Percentiles rank a stretch among this genome's conserved stretches.
These are phyloP conservation scores for Penicillium sp. DNA, from an alignment of 2,329 filamentous ascomycete species.

Conservation along the genomic window DNA sequence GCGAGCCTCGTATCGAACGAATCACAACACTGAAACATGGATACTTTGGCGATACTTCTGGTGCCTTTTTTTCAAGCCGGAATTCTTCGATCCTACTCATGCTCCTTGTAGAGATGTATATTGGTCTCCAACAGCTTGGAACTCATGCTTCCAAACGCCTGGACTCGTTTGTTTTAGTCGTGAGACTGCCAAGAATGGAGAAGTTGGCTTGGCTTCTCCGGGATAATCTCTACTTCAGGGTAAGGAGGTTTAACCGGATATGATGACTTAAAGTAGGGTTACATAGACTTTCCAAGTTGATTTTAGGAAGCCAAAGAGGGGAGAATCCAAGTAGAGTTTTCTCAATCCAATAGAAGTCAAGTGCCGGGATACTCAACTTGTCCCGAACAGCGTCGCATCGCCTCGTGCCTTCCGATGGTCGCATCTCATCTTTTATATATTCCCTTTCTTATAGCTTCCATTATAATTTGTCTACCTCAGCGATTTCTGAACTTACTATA, in stretches of 20 bases:
- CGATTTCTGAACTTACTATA: background rate
- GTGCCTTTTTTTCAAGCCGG: slow-evolving; percentile 5
- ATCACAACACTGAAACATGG: slow-evolving; percentile 6
- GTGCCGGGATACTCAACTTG: slow-evolving; percentile 8
- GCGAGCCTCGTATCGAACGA: slow-evolving; percentile 8
- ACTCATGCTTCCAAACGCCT: slow-evolving; percentile 4
- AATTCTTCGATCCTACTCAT: slow-evolving; percentile 5
- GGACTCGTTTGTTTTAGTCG: slow-evolving; percentile 7
- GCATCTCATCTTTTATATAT: slow-evolving; percentile 19
- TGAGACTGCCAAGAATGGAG: slow-evolving; percentile 6
- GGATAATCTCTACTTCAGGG: background rate
- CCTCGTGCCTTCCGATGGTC: slow-evolving; percentile 29
- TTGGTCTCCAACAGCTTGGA: background rate
- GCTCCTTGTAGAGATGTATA: background rate
- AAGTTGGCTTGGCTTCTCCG: background rate
- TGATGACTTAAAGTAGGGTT: slow-evolving; percentile 14
- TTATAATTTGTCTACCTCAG: background rate
- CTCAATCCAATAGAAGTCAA: slow-evolving; percentile 1
- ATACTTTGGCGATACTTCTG: background rate
- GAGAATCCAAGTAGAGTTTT: slow-evolving; percentile 1
- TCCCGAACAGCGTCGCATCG: slow-evolving; percentile 29
- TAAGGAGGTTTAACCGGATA: slow-evolving; percentile 7
- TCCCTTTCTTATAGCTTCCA: slow-evolving; percentile 5
- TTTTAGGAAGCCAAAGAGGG: background rate
- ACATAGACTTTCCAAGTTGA: slow-evolving; percentile 15